Base-by-base conservation (phyloP, 148 eudicot genomes). In the Vaccinium myrtillus region DNA sequence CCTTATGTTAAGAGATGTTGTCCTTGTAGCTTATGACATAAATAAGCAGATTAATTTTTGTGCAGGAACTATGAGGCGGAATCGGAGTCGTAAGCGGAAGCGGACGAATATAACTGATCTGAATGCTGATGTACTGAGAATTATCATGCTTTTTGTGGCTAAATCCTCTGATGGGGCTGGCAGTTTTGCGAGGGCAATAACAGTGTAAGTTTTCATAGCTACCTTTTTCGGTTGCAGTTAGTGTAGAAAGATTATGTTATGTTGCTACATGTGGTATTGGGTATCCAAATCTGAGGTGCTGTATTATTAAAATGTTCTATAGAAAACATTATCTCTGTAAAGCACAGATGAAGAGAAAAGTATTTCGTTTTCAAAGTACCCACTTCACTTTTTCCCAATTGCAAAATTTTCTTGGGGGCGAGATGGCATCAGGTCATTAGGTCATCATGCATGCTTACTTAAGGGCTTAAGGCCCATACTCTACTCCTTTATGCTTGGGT, bases 141-240 rank as follows among this genome's bases (percentile, higher is more conserved):
- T 4, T 23, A 6, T 77, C 59, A 51, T 77, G 59, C 5, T n/a
- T 23, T 77, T 51, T 77, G 58, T 77, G 32, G 80, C 80, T 50
- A 77, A 77, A 14, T 77, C 80, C 14, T 77, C 80, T 77, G 80
- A 77, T 49, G 80, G 80, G 39, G 59, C 59, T 3, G 32, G 59
- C 80, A 77, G 36, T 77, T 77, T 77, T 23, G 80, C 80, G 12
- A 77, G 80, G 80, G 80, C 59, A 51, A 50, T 12, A 51, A n/a
- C 80, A 25, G 59, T 51, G 80, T 77, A 77, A 77, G 80, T 10
- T 19, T 50, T 77, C 27, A 23, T n/a, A 23, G 15, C 36, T 51
- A 2, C 5, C 11, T 23, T 25, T 77, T 32, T 77, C 8, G 36
- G 43, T 25, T 49, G 59, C 80, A 51, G 27, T 53, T 15, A 15